Conservation (phyloP, 2,329 filamentous ascomycete species). For the Ceratocystis eucalypticola region DNA sequence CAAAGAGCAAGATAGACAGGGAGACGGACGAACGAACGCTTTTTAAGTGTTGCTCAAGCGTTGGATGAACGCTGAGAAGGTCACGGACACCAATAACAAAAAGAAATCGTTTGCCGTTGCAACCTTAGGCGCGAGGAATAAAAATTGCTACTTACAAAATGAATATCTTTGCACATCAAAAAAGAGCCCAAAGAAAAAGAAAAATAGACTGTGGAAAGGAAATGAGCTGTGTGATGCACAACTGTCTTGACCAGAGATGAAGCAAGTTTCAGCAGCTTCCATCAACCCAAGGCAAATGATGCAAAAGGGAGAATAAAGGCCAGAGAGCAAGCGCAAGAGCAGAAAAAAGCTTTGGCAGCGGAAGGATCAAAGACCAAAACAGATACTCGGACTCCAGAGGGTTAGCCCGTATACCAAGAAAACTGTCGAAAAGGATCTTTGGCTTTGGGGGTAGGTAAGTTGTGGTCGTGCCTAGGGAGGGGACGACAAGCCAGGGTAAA, state of each 20-base stretch:
- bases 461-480: not conserved
- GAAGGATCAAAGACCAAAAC: slow-evolving; percentile 8
- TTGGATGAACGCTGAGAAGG: not conserved
- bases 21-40: not conserved
- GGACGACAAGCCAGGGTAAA: not conserved
- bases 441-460: not conserved
- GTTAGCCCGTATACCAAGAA: slow-evolving; percentile 4
- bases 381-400: slow-evolving; percentile 4
- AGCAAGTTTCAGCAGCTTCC: slow-evolving; percentile 1
- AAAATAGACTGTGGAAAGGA: not conserved
- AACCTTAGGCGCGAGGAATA: not conserved
- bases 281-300: not conserved
- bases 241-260: slow-evolving; percentile 5
- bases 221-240: not conserved
- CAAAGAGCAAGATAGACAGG: not conserved
- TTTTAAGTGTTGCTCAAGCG: not conserved
- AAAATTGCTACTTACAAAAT: not conserved
- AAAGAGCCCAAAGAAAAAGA: not conserved
- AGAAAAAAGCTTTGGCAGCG: slow-evolving; percentile 2
- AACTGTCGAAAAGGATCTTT: not conserved
- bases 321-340: not conserved
- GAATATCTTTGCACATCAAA: not conserved
- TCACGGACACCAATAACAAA: not conserved
- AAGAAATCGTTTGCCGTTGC: not conserved
- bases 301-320: not conserved